Evolutionary conservation across 1,284 basidiomycete species (phyloP), one percentile per base, ranked within the genome.

Genomic region (Rhodotorula sp.): DNA sequence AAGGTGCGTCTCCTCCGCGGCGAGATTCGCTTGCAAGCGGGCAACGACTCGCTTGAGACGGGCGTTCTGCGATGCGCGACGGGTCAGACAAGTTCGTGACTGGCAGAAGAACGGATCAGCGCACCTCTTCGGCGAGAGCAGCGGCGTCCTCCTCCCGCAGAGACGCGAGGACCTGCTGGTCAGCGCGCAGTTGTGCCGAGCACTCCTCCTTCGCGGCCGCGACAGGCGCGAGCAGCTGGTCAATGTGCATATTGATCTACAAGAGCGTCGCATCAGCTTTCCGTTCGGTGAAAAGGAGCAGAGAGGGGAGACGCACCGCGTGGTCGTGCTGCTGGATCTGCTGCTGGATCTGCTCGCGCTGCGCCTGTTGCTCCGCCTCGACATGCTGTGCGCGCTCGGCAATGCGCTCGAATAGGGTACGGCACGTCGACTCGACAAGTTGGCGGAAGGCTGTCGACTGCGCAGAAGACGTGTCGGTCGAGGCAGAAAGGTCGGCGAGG

Each of bases 101-200:
- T 7, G 9, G 23, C 42, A 13, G 21, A n/a, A 14, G 21, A 19
- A 19, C 27, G 23, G 42, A 8, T 4, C 12, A 16, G 46, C 74
- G n/a, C n/a, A 75, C 77, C 68, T 78, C 77, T 13, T 66, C 62
- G 19, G 48, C 44, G 4, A 75, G 52, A 0, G 64, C 50, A 21
- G 50, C 59, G 3, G 65, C 57, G 9, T 78, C 74, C 13, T 61
- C 45, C 25, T 64, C 68, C 4, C 69, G 44, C 46, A 70, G 41
- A 16, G 46, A 34, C 3, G 42, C 46, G 2, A 75, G 62, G 1
- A 53, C 52, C 12, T 59, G 48, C 27, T 27, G 50, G 21, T 77
- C 66, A 4, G 63, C 42, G 5, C 23, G 21, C 4, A 77, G 60
- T 4, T 42, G 25, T 19, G 17, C 49, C 7, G 23, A n/a, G n/a